These are phyloP conservation scores for Sclerotinia glacialis DNA, from an alignment of 2,329 filamentous ascomycete species.

Conservation along the genomic window DNA sequence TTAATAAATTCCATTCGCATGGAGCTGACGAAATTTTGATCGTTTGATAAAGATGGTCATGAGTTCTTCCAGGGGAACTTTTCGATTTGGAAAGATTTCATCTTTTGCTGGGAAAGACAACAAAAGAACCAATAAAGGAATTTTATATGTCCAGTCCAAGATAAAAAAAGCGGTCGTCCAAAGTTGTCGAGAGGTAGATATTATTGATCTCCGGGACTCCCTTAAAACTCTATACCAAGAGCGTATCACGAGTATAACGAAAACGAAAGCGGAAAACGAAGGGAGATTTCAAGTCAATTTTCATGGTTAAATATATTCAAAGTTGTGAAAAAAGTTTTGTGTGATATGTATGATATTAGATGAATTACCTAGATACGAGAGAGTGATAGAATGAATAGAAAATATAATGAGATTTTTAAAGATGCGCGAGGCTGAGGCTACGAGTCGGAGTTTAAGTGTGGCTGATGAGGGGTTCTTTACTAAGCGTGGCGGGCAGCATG, in stretches of 20 bases:
- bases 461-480: background rate
- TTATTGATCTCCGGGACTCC: background rate
- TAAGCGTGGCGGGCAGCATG: background rate
- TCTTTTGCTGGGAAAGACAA: too few relatives aligned
- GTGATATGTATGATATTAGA: too few relatives aligned
- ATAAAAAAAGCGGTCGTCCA: background rate
- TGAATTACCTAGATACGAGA: background rate
- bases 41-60: background rate
- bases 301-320: too few relatives aligned
- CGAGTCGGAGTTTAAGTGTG: background rate
- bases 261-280: background rate
- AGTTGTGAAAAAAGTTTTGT: too few relatives aligned
- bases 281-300: background rate
- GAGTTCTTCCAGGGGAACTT: background rate
- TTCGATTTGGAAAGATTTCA: background rate
- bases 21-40: background rate
- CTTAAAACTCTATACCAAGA: background rate
- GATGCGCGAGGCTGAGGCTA: background rate
- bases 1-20: background rate
- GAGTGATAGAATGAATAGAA: background rate
- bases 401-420: too few relatives aligned
- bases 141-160: background rate
- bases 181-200: slow-evolving; percentile 4
- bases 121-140: background rate
- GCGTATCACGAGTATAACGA: too few relatives aligned